Percentiles rank a stretch among this genome's conserved stretches.
Conservation (phyloP, 1,284 basidiomycete species). For the Anthracocystis walkeri region DNA sequence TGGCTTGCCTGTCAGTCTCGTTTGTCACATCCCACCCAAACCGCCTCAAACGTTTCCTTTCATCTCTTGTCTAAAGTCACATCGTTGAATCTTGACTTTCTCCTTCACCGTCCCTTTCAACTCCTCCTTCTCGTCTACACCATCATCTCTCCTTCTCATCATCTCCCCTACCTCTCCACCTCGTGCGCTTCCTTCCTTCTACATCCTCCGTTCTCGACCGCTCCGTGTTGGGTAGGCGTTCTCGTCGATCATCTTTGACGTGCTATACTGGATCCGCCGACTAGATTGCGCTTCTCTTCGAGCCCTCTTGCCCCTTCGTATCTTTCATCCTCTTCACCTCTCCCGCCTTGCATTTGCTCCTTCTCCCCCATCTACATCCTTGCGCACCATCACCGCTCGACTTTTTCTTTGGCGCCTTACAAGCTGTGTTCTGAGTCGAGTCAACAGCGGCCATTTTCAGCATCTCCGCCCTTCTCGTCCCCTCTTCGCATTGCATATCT, state of each 20-base stretch:
- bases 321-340: neutral
- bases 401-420: neutral
- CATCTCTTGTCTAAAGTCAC: conserved; percentile 1
- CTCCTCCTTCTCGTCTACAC: conserved; percentile 6
- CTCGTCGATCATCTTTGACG: conserved; percentile 3
- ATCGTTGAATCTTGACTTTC: conserved; percentile 8
- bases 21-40: conserved; percentile 4
- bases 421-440: neutral
- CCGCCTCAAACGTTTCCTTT: conserved; percentile 5
- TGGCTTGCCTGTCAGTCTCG: neutral
- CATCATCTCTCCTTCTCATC: conserved; percentile 16
- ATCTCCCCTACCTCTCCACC: conserved; percentile 1
- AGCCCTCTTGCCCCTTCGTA: neutral
- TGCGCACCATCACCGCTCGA: neutral
- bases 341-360: neutral
- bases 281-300: neutral
- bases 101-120: conserved; percentile 4
- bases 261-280: neutral
- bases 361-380: neutral
- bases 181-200: conserved; percentile 1
- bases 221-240: neutral
- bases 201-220: conserved; percentile 1
- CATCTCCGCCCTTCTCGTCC: conserved; percentile 2
- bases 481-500: conserved; percentile 13
- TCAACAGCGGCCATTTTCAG: neutral